Evolutionary conservation across 106 monocot genomes (phyloP).

Genomic region (Acorus gramineus): DNA sequence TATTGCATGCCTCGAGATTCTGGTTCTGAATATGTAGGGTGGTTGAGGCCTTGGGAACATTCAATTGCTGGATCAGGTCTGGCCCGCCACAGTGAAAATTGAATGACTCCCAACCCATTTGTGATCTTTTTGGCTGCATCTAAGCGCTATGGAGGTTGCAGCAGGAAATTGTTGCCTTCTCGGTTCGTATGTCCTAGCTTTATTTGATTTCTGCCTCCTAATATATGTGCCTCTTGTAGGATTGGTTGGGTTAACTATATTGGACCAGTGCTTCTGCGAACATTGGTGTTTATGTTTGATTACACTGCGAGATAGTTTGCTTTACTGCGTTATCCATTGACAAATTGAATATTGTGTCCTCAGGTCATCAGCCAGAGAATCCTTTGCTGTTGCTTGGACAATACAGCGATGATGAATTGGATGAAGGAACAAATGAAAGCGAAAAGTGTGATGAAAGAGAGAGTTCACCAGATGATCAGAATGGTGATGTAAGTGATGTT

Average conservation of each 20-base stretch:
- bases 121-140: constrained; percentile 84
- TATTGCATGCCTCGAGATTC: constrained; percentile 41
- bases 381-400: constrained; percentile 88
- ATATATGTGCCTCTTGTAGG: neutral
- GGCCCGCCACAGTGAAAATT: constrained; percentile 56
- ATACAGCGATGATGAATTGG: constrained; percentile 90
- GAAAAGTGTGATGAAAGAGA: constrained; percentile 21
- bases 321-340: neutral
- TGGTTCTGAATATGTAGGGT: constrained; percentile 54
- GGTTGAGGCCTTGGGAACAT: constrained; percentile 46
- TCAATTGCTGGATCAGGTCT: constrained; percentile 40
- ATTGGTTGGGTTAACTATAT: no score
- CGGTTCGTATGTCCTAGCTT: constrained; percentile 96
- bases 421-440: constrained; percentile 33
- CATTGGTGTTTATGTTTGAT: no score
- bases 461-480: neutral
- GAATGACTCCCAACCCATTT: constrained; percentile 40
- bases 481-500: neutral
- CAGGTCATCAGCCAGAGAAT: constrained; percentile 75
- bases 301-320: no score
- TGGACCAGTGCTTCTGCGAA: no score
- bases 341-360: constrained; percentile 11
- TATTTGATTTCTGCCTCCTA: constrained; percentile 63
- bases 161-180: constrained; percentile 69
- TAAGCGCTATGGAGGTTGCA: constrained; percentile 47